phyloP scores from a whole-genome alignment of 768 basidiomycete genomes.

The Scleroderma citrinum region DNA sequence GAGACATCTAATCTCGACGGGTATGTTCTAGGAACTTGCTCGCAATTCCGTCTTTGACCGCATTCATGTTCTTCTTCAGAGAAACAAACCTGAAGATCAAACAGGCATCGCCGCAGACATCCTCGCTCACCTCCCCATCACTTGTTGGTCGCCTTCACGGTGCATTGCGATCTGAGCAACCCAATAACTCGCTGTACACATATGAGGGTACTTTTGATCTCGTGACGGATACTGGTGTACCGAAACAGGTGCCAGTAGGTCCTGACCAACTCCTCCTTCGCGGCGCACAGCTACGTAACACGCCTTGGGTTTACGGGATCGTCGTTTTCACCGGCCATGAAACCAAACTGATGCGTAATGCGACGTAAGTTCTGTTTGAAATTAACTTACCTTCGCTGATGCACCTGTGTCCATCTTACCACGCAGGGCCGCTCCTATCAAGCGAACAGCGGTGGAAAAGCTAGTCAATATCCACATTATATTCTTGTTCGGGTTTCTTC shows the following conservation, averaged over 20 bases:
- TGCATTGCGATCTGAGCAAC: slow-evolving; percentile 88
- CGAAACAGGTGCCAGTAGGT: slow-evolving; percentile 83
- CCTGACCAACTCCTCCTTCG: slow-evolving; percentile 93
- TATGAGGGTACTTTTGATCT: slow-evolving; percentile 82
- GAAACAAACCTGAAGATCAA: slow-evolving; percentile 99
- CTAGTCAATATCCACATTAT: slow-evolving; percentile 97
- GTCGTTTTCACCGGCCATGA: slow-evolving; percentile 96
- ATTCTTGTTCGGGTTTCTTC: slow-evolving; percentile 83
- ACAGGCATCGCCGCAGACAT: slow-evolving; percentile 82
- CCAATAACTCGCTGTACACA: slow-evolving; percentile 96
- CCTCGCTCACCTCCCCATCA: slow-evolving; percentile 69
- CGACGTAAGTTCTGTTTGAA: slow-evolving; percentile 60
- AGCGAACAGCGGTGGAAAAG: slow-evolving; percentile 90
- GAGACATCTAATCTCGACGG: slow-evolving; percentile 98
- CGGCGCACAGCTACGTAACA: slow-evolving; percentile 94
- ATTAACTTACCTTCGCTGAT: background rate
- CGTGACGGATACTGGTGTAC: slow-evolving; percentile 45
- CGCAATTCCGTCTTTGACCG: background rate
- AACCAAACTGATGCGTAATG: slow-evolving; percentile 97
- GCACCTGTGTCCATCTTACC: background rate
- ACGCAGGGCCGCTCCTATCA: slow-evolving; percentile 89
- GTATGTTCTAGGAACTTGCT: slow-evolving; percentile 36
- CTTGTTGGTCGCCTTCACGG: slow-evolving; percentile 72
- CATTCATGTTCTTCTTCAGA: slow-evolving; percentile 31
- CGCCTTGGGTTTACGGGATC: slow-evolving; percentile 92